These are phyloP conservation scores for Tripterygium wilfordii DNA, from an alignment of 177 flowering plant species.

Conservation along the genomic window DNA sequence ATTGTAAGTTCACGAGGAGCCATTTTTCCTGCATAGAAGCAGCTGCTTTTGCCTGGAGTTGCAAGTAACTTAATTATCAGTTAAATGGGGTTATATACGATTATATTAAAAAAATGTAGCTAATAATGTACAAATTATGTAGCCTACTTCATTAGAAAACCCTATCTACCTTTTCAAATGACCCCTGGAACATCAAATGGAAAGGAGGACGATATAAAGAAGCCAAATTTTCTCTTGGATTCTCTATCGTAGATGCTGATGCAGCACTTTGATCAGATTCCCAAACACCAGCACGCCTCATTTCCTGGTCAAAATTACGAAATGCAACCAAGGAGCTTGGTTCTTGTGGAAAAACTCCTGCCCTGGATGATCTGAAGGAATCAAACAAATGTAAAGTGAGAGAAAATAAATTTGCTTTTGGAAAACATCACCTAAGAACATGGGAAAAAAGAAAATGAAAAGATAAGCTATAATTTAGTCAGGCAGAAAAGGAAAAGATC, in stretches of 20 bases:
- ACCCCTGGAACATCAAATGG: slow-evolving; percentile 77
- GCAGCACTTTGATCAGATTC: slow-evolving; percentile 62
- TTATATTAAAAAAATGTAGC: too few relatives aligned
- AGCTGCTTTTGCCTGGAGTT: slow-evolving; percentile 72
- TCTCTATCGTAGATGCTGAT: slow-evolving; percentile 53
- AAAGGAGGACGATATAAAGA: slow-evolving; percentile 88
- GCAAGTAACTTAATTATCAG: neutral
- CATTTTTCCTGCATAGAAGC: slow-evolving; percentile 77
- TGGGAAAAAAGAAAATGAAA: neutral
- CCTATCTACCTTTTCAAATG: slow-evolving; percentile 79
- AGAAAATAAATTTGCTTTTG: neutral
- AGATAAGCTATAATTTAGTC: too few relatives aligned
- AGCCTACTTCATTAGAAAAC: neutral
- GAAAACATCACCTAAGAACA: too few relatives aligned
- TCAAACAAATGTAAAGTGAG: neutral
- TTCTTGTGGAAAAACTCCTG: slow-evolving; percentile 44
- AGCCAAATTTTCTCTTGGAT: slow-evolving; percentile 79
- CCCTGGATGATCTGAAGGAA: slow-evolving; percentile 35
- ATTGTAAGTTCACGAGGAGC: slow-evolving; percentile 89
- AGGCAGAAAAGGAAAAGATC: too few relatives aligned
- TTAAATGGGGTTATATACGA: too few relatives aligned
- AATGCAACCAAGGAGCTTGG: slow-evolving; percentile 68
- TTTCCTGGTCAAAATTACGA: slow-evolving; percentile 83
- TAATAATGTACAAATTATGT: neutral
- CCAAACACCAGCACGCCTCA: slow-evolving; percentile 76